These are phyloP conservation scores for Xerocomus brunneocitrinus DNA, from an alignment of 768 basidiomycete species.

Conservation along the genomic window DNA sequence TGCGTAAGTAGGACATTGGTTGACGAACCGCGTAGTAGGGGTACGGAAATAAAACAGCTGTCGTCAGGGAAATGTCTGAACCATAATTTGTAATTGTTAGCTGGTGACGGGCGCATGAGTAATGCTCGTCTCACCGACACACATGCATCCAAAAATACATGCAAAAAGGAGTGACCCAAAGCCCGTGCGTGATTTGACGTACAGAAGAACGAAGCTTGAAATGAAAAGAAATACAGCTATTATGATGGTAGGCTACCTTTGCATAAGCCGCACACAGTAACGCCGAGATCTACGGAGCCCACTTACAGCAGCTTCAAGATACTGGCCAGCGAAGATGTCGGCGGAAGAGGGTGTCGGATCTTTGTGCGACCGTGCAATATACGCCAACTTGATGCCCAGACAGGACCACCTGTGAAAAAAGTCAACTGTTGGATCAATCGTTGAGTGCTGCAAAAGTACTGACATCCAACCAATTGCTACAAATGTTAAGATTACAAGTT, in stretches of 20 bases:
- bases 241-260: conserved; percentile 52
- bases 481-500: conserved; percentile 49
- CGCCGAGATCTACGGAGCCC: not conserved
- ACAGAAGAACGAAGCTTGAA: conserved; percentile 54
- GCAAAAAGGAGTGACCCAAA: conserved; percentile 63
- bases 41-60: conserved; percentile 58
- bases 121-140: conserved; percentile 40
- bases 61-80: conserved; percentile 59
- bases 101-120: not conserved
- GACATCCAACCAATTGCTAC: conserved; percentile 56
- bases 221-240: conserved; percentile 59
- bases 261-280: not conserved
- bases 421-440: not conserved
- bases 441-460: conserved; percentile 20
- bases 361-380: conserved; percentile 46
- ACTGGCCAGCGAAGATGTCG: conserved; percentile 47
- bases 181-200: conserved; percentile 53
- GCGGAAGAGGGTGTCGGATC: conserved; percentile 35
- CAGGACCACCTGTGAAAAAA: conserved; percentile 51
- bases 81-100: not conserved
- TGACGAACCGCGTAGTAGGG: conserved; percentile 50
- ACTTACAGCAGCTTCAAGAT: conserved; percentile 47
- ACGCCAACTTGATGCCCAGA: conserved; percentile 59
- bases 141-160: conserved; percentile 54
- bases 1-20: not conserved